Evolutionary conservation across 139 green algal species (phyloP).

Genomic region (Tetradesmus obliquus): DNA sequence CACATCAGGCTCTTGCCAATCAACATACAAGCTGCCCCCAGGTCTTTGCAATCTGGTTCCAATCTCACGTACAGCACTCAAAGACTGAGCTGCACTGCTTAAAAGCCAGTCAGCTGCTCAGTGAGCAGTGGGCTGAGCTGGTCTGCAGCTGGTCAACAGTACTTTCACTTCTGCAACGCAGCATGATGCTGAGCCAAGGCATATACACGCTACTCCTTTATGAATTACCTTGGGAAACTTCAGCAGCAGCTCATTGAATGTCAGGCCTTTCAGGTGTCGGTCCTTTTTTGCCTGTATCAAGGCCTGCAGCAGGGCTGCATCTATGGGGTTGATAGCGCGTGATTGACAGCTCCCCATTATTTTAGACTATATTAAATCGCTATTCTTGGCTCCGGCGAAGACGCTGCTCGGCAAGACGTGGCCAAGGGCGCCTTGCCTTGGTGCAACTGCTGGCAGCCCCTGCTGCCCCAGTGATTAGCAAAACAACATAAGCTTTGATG

Average conservation of each 20-base stretch:
- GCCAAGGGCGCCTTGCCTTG: background rate
- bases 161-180: background rate
- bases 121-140: background rate
- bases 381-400: background rate
- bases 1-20: too few species aligned
- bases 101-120: too few species aligned
- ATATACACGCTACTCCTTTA: background rate
- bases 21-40: too few species aligned
- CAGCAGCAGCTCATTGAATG: conserved; percentile 52
- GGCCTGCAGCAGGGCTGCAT: conserved; percentile 32
- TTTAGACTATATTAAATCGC: background rate
- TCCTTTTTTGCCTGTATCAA: conserved; percentile 34
- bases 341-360: conserved; percentile 32
- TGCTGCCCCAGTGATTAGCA: background rate
- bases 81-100: too few species aligned
- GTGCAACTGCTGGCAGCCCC: background rate
- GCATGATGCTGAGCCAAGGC: background rate
- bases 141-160: background rate
- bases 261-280: background rate
- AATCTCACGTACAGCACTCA: too few species aligned
- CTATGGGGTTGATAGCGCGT: conserved; percentile 29
- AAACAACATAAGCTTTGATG: too few species aligned
- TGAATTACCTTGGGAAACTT: conserved; percentile 44
- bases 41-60: too few species aligned
- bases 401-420: background rate